Conservation (phyloP, 192 early-diverging fungal genomes). For the Fimicolochytrium jonesii region DNA sequence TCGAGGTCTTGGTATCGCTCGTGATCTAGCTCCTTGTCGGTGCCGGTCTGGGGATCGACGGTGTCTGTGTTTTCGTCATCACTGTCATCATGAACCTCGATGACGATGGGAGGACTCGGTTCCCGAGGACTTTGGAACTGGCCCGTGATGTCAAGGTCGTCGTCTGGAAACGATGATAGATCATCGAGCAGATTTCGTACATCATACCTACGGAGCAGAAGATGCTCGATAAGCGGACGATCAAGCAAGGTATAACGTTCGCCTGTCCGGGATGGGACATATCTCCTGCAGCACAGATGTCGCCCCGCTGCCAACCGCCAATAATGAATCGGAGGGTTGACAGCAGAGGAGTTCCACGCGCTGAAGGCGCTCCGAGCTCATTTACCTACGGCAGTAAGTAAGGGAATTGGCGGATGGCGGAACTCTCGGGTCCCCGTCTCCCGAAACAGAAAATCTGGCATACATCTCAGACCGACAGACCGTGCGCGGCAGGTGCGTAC, state of each 20-base stretch:
- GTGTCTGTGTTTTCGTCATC: background rate
- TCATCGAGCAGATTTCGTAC: constrained; percentile 57
- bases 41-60: background rate
- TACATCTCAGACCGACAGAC: too few relatives aligned
- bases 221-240: background rate
- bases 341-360: too few relatives aligned
- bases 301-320: too few relatives aligned
- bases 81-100: background rate
- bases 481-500: too few relatives aligned
- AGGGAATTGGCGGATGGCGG: too few relatives aligned
- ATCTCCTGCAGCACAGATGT: too few relatives aligned
- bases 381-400: too few relatives aligned
- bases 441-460: too few relatives aligned
- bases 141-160: background rate
- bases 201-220: constrained; percentile 51
- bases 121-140: background rate
- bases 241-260: background rate
- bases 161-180: constrained; percentile 5
- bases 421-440: too few relatives aligned
- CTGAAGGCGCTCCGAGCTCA: too few relatives aligned
- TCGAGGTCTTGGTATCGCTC: constrained; percentile 61
- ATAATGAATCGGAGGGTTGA: too few relatives aligned
- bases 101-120: background rate
- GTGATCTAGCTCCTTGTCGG: constrained; percentile 36
- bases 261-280: background rate